These are phyloP conservation scores for Lachnellula hyalina DNA, from an alignment of 2,329 filamentous ascomycete genomes.

Conservation along the genomic window DNA sequence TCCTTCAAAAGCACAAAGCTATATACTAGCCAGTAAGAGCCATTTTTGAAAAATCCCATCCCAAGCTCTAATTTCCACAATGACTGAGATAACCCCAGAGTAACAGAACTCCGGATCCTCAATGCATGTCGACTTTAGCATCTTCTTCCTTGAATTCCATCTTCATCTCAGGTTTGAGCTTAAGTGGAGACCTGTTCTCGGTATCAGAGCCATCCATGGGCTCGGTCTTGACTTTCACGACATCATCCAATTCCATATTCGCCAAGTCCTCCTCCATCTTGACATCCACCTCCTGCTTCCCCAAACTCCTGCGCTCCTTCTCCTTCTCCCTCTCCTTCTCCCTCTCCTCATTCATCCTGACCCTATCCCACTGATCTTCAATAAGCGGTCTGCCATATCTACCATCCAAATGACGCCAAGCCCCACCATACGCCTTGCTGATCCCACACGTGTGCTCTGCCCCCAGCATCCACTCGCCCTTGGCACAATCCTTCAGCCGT, in stretches of 20 bases:
- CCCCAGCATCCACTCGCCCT: background rate
- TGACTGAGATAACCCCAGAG: too few relatives aligned
- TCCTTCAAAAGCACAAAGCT: too few relatives aligned
- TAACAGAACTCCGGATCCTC: too few relatives aligned
- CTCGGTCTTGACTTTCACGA: background rate
- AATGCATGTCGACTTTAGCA: too few relatives aligned
- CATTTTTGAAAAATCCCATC: background rate
- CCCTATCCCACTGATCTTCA: background rate
- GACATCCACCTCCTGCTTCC: background rate
- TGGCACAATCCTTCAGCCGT: background rate
- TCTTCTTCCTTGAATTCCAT: background rate
- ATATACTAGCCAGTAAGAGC: too few relatives aligned
- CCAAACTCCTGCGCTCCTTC: background rate
- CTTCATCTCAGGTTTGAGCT: background rate
- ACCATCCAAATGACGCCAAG: background rate
- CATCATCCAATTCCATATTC: background rate
- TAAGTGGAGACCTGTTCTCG: background rate
- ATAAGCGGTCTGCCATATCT: background rate
- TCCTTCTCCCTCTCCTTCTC: too few relatives aligned
- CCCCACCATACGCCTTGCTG: background rate
- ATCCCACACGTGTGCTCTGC: background rate
- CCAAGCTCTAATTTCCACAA: background rate
- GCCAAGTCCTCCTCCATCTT: background rate
- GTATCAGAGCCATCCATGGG: background rate
- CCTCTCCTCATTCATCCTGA: background rate